Base-by-base conservation (phyloP, 148 eudicot genomes). In the Amaranthus cruentus region DNA sequence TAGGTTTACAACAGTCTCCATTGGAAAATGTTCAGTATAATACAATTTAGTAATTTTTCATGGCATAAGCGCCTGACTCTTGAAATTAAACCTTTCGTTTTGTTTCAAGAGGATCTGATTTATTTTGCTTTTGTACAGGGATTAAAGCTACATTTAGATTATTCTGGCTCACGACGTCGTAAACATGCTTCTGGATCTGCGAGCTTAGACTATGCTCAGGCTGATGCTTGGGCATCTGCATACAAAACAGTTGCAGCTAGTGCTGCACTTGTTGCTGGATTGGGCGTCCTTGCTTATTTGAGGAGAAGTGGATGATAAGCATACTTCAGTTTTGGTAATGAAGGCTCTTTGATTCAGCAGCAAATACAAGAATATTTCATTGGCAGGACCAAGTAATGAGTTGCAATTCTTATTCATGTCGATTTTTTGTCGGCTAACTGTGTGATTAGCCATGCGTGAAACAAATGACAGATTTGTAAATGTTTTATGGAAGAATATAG, bases 241-340 rank as follows among this genome's bases (percentile, higher is more conserved):
- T 94, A 94, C 76, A 87, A 88, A 63, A 68, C 90, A n/a, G 96
- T 85, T 49, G 98, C 96, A 75, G 97, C 98, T n/a, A 93, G 98
- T 71, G 96, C 98, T 47, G 96, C 97, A 0, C 79, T 94, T 47
- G 87, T 88, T 65, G 93, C 98, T 49, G 98, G 98, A 28, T 78
- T 94, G 79, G 90, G 98, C 21, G 81, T 94, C 18, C 83, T 89
- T 62, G 91, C 98, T 42, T 91, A 85, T 84, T 71, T 94, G 77
- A 88, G 81, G 83, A 85, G 96, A 78, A 75, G 80, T 52, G 82
- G 82, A 67, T 88, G 75, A 85, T 74, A 7, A 1, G 7, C 14
- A 54, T 15, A 5, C 21, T 60, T 14, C 4, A 6, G 42, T 64
- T 48, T 10, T 9, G 52, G 13, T 46, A 5, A 4, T 48, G 28